Percentiles rank a stretch among this genome's conserved stretches.
phyloP scores from a whole-genome alignment of 768 basidiomycete genomes.

The Mycena albidolilacea region DNA sequence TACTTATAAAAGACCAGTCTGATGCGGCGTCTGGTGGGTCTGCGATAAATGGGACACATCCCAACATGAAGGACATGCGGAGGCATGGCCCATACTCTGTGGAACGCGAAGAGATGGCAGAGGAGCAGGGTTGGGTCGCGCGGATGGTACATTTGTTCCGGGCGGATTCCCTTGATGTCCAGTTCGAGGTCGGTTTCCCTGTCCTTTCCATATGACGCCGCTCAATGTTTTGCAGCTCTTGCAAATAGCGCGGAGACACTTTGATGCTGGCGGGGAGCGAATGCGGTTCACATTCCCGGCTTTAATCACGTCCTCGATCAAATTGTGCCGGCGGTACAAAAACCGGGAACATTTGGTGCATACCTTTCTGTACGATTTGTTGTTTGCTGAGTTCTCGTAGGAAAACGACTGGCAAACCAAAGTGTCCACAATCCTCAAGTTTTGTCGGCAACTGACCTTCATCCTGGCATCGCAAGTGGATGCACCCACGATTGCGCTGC shows the following conservation, averaged over 20 bases:
- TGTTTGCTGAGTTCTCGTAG: constrained; percentile 51
- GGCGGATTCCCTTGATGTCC: constrained; percentile 87
- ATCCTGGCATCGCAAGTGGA: constrained; percentile 96
- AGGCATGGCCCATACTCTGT: constrained; percentile 72
- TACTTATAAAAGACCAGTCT: constrained; percentile 89
- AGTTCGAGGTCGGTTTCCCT: constrained; percentile 83
- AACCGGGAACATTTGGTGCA: constrained; percentile 79
- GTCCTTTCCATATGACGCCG: background rate
- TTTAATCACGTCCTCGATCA: constrained; percentile 93
- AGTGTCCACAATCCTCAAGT: constrained; percentile 92
- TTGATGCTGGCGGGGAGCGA: constrained; percentile 92
- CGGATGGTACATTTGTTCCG: constrained; percentile 97
- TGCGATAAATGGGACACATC: constrained; percentile 51
- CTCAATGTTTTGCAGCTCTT: constrained; percentile 70
- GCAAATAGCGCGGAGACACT: constrained; percentile 91
- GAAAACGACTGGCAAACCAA: constrained; percentile 91
- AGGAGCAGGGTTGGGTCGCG: constrained; percentile 99
- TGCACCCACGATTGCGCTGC: constrained; percentile 91
- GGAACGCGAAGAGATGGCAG: constrained; percentile 93
- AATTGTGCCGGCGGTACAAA: constrained; percentile 93
- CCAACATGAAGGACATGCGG: constrained; percentile 61
- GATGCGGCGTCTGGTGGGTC: constrained; percentile 58
- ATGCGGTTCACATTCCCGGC: constrained; percentile 99
- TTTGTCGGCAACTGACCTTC: constrained; percentile 92
- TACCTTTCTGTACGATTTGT: constrained; percentile 29